Percentiles rank a stretch among this genome's conserved stretches.
Evolutionary conservation across 441 rosid genomes (phyloP).

Genomic region (Syzygium malaccense): DNA sequence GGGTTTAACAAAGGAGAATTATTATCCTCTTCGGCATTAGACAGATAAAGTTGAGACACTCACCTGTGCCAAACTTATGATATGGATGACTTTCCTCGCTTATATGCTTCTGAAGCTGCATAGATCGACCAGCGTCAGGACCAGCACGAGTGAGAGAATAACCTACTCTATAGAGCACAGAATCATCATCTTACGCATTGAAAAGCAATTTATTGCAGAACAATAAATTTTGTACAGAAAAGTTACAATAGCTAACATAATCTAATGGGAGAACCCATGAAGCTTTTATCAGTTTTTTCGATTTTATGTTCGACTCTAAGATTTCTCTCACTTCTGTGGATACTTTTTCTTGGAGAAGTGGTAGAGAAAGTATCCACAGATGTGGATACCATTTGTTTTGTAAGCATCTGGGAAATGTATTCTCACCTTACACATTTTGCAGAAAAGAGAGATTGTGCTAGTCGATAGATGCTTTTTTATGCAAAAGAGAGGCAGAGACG

Average conservation of each 20-base stretch:
- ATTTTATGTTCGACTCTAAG: neutral
- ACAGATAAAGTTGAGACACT: conserved; percentile 3
- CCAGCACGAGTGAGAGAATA: neutral
- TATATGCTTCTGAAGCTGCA: conserved; percentile 77
- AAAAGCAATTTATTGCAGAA: neutral
- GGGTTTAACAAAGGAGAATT: neutral
- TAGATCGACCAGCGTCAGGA: neutral
- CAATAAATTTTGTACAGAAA: neutral
- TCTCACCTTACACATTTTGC: neutral
- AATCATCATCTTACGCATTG: neutral
- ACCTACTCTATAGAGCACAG: neutral
- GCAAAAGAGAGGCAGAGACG: neutral
- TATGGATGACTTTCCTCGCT: conserved; percentile 69
- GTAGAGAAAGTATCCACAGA: neutral
- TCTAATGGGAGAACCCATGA: neutral
- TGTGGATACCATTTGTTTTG: neutral
- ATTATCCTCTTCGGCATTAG: neutral
- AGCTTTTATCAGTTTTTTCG: neutral
- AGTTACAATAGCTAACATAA: neutral
- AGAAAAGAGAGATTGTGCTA: neutral
- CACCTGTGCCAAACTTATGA: conserved; percentile 92
- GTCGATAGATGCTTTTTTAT: neutral
- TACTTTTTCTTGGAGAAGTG: neutral
- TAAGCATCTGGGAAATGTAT: neutral
- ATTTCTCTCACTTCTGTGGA: neutral